Evolutionary conservation across 805 yeast genomes (phyloP), one percentile per base, ranked within the genome.

Genomic region (Kodamaea leandrae): DNA sequence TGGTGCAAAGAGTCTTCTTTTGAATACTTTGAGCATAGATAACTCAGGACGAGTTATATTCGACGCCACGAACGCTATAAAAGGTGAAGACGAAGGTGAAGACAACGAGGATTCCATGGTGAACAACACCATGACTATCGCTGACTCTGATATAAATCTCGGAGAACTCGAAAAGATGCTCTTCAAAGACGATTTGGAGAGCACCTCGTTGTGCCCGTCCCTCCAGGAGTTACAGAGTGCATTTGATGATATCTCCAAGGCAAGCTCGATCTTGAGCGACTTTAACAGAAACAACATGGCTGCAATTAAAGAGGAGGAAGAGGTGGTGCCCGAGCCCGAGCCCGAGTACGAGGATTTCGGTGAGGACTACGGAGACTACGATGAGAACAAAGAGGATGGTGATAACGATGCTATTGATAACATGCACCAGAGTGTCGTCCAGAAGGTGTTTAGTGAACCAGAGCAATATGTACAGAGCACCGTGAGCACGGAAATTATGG

Each of bases 1-100:
- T 28, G 91, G 93, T 2, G 82, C 91, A 6, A 84, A 82, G 53
- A 77, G 86, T 44, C 64, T 85, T 37, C 60, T 84, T 32, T 56
- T 82, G 46, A 84, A 84, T 47, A 77, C 86, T 0, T 68, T 84
- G 33, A 69, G 71, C 45, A 66, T 80, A 12, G 82, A 83, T 50
- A 42, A 57, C 1, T 52, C 71, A 1, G 77, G 80, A 0, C 61
- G 83, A 50, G 80, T 84, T 3, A 77, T 82, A 2, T 83, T 84
- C 53, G 91, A 82, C 53, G 86, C 87, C 19, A 66, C 72, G 10
- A 67, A 54, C 37, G 64, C 63, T 32, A 47, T 45, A 43, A 40
- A 37, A 3, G 24, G 19, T 24, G 37, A 16, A 17, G 30, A 20
- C 5, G 38, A 39, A 29, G 35, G 24, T 20, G 43, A 14, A 8